Conservation (phyloP, 2,329 filamentous ascomycete species). For the Xylaria sp. region DNA sequence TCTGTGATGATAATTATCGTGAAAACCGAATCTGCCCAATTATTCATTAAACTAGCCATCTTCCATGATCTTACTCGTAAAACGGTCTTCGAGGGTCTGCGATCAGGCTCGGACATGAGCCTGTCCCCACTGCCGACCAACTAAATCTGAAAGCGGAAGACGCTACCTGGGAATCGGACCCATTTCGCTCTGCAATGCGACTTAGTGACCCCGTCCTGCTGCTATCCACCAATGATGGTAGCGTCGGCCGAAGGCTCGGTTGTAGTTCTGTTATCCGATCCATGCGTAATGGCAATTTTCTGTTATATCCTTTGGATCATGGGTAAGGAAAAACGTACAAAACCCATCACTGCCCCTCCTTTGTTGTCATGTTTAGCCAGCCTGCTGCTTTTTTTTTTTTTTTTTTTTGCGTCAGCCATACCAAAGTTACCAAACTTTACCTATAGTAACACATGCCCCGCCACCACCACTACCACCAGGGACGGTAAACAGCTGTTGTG, state of each 20-base stretch:
- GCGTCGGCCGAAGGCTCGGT: conserved; percentile 9
- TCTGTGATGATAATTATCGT: too few relatives aligned
- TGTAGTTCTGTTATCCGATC: conserved; percentile 10
- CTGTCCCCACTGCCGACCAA: neutral
- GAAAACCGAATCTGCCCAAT: too few relatives aligned
- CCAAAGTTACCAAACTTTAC: too few relatives aligned
- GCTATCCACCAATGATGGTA: neutral
- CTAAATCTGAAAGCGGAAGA: conserved; percentile 1
- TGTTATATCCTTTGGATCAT: neutral
- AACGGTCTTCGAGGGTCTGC: neutral
- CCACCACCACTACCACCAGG: too few relatives aligned
- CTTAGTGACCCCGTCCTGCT: neutral
- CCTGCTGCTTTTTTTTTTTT: too few relatives aligned
- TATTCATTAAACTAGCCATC: too few relatives aligned
- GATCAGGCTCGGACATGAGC: conserved; percentile 7
- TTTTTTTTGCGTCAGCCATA: neutral
- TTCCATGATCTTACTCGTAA: too few relatives aligned
- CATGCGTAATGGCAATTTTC: neutral
- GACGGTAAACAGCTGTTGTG: neutral
- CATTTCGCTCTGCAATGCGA: neutral
- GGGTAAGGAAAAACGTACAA: conserved; percentile 3
- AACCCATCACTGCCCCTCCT: conserved; percentile 3
- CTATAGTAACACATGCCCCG: too few relatives aligned
- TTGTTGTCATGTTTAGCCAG: neutral
- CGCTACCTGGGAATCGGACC: neutral